phyloP scores from a whole-genome alignment of 2,329 filamentous ascomycete genomes.

The Aspergillus udagawae region DNA sequence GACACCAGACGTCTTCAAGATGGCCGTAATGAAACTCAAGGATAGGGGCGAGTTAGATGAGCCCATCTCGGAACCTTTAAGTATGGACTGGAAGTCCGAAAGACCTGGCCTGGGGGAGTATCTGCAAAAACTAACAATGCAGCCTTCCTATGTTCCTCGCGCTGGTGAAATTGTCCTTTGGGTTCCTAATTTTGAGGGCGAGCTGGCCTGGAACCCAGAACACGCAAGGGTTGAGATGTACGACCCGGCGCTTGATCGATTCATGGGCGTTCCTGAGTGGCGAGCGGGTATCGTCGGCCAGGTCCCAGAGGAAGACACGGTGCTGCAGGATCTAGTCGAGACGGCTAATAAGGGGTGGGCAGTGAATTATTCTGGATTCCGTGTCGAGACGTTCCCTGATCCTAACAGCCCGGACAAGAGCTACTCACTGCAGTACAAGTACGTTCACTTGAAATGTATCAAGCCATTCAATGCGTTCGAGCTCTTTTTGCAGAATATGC shows the following conservation, averaged over 20 bases:
- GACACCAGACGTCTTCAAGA: slow-evolving; percentile 51
- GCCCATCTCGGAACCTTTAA: slow-evolving; percentile 46
- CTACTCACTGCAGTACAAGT: slow-evolving; percentile 51
- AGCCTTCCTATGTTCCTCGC: slow-evolving; percentile 52
- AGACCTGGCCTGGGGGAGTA: slow-evolving; percentile 39
- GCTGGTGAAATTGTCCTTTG: slow-evolving; percentile 57
- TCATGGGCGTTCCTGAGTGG: slow-evolving; percentile 46
- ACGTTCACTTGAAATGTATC: slow-evolving; percentile 51
- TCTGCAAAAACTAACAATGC: slow-evolving; percentile 40
- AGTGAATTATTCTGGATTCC: slow-evolving; percentile 52
- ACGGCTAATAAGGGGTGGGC: slow-evolving; percentile 37
- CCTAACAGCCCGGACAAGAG: slow-evolving; percentile 50
- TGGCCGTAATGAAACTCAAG: slow-evolving; percentile 47
- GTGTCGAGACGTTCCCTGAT: slow-evolving; percentile 55
- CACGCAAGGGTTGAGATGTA: slow-evolving; percentile 31
- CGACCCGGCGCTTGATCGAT: slow-evolving; percentile 28
- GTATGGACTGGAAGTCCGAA: slow-evolving; percentile 56
- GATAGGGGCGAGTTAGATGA: slow-evolving; percentile 40
- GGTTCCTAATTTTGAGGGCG: slow-evolving; percentile 33
- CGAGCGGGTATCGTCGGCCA: slow-evolving; percentile 56
- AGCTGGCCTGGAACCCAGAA: slow-evolving; percentile 33
- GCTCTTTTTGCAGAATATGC: slow-evolving; percentile 42
- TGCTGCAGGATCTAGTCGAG: slow-evolving; percentile 45
- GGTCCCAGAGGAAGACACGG: slow-evolving; percentile 41
- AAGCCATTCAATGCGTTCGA: slow-evolving; percentile 55